Evolutionary conservation across 176 grass and related monocot species (phyloP).

Genomic region (Otatea glauca): DNA sequence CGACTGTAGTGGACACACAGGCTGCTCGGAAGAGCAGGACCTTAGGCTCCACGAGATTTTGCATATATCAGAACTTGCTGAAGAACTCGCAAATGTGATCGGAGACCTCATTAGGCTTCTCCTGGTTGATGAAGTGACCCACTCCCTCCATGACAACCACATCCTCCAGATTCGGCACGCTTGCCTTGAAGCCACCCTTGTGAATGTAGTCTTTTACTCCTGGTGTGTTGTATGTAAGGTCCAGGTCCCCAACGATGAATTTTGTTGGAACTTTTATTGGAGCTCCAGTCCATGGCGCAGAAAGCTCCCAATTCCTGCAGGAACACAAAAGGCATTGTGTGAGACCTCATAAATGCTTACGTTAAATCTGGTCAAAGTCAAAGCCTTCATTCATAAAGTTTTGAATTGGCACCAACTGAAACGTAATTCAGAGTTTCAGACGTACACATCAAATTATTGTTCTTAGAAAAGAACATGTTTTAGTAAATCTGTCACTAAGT

Average conservation of each 20-base stretch:
- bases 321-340: slow-evolving; percentile 19
- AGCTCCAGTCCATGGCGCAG: slow-evolving; percentile 68
- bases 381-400: not conserved
- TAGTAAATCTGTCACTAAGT: not conserved
- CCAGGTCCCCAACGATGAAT: slow-evolving; percentile 79
- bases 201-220: slow-evolving; percentile 68
- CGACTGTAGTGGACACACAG: not conserved
- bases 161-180: slow-evolving; percentile 73
- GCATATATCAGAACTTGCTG: slow-evolving; percentile 55
- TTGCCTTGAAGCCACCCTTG: slow-evolving; percentile 64
- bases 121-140: slow-evolving; percentile 77
- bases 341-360: not conserved
- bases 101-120: slow-evolving; percentile 74
- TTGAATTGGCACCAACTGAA: not conserved
- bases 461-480: slow-evolving; percentile 17
- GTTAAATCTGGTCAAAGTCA: not conserved
- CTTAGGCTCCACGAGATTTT: not conserved
- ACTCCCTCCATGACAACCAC: slow-evolving; percentile 73
- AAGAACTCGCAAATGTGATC: slow-evolving; percentile 79
- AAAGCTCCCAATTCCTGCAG: slow-evolving; percentile 76
- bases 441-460: not conserved
- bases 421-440: not conserved
- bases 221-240: slow-evolving; percentile 58
- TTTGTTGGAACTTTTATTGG: slow-evolving; percentile 66
- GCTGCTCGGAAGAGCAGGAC: not conserved